These are phyloP conservation scores for Crassisporium funariophilum DNA, from an alignment of 768 basidiomycete genomes.

Conservation along the genomic window DNA sequence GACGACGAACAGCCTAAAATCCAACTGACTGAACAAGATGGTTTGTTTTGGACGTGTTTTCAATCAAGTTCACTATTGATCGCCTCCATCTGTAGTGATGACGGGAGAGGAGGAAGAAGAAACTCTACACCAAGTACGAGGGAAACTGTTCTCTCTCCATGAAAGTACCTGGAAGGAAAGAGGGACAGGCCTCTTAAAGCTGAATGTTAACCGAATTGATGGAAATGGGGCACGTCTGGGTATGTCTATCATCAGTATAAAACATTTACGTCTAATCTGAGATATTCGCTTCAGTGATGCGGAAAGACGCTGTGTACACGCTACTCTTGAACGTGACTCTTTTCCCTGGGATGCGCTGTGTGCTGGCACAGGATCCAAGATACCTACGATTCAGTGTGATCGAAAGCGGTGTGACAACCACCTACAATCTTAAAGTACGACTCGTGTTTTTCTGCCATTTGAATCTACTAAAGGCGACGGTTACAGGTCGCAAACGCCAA, in stretches of 20 bases:
- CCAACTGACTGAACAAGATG: conserved; percentile 68
- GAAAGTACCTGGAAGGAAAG: conserved; percentile 78
- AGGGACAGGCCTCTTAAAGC: conserved; percentile 68
- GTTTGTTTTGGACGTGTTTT: conserved; percentile 36
- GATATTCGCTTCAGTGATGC: conserved; percentile 59
- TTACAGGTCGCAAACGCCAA: conserved; percentile 66
- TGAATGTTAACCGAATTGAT: conserved; percentile 68
- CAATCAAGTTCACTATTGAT: conserved; percentile 1
- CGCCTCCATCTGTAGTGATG: conserved; percentile 44
- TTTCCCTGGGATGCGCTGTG: conserved; percentile 78
- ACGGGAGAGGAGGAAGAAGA: conserved; percentile 87
- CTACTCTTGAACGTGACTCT: conserved; percentile 74
- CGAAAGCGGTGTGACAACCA: conserved; percentile 57
- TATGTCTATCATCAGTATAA: conserved; percentile 29
- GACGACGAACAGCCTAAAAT: conserved; percentile 52
- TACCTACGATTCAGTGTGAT: conserved; percentile 78
- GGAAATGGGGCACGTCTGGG: conserved; percentile 71
- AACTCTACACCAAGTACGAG: conserved; percentile 74
- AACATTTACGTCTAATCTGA: conserved; percentile 5
- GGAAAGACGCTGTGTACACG: conserved; percentile 81
- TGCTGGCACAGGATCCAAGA: conserved; percentile 73
- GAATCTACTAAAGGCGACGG: background rate
- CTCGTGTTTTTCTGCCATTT: conserved; percentile 14
- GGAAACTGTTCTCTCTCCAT: conserved; percentile 69
- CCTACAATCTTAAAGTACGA: conserved; percentile 77